These are phyloP conservation scores for Epichloe sp. DNA, from an alignment of 2,329 filamentous ascomycete genomes.

Conservation along the genomic window DNA sequence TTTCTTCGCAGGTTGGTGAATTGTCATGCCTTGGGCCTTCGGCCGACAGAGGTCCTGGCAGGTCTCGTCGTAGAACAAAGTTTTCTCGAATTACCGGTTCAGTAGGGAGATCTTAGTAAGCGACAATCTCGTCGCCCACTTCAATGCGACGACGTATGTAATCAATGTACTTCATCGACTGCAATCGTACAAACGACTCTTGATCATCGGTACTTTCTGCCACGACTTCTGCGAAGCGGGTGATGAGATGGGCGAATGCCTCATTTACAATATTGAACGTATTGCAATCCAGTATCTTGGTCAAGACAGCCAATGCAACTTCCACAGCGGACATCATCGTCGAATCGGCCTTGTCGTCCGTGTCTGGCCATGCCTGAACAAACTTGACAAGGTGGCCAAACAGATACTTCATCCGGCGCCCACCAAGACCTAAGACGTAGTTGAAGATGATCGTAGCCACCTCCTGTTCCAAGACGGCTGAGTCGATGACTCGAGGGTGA, in stretches of 20 bases:
- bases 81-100: conserved; percentile 10
- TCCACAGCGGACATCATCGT: conserved; percentile 13
- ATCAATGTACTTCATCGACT: conserved; percentile 17
- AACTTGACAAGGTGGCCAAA: conserved; percentile 17
- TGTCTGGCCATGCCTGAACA: conserved; percentile 5
- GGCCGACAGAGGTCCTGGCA: conserved; percentile 20
- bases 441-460: conserved; percentile 22
- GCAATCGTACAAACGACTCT: conserved; percentile 15
- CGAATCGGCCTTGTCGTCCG: not conserved
- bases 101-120: conserved; percentile 7
- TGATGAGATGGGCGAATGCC: conserved; percentile 5
- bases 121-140: conserved; percentile 12
- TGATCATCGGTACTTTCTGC: conserved; percentile 5
- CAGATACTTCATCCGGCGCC: conserved; percentile 16
- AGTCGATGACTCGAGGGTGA: conserved; percentile 21
- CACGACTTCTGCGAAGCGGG: conserved; percentile 12
- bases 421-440: conserved; percentile 22
- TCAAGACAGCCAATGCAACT: conserved; percentile 18
- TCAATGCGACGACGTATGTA: conserved; percentile 19
- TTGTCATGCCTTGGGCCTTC: conserved; percentile 33
- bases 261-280: conserved; percentile 19
- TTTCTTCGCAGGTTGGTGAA: conserved; percentile 35
- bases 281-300: conserved; percentile 24
- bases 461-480: conserved; percentile 25
- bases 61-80: conserved; percentile 18